Conservation (phyloP, 1,139 yeast genomes). For the Blastobotrys serpentis region DNA sequence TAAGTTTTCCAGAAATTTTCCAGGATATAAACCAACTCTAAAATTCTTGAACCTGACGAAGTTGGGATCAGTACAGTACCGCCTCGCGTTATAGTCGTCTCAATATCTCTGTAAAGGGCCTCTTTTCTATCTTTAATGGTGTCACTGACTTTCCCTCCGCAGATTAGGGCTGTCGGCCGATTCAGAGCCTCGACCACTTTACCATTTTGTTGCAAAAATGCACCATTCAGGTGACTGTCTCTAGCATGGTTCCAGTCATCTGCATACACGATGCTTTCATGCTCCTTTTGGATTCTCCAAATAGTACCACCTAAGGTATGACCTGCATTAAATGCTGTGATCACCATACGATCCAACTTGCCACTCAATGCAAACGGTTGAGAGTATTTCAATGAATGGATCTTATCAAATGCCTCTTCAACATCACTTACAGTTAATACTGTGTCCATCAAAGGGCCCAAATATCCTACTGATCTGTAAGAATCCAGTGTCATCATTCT, state of each 20-base stretch:
- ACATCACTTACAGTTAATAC: constrained; percentile 69
- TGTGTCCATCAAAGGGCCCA: constrained; percentile 68
- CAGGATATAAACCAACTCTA: constrained; percentile 72
- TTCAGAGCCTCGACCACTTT: constrained; percentile 61
- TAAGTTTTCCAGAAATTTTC: constrained; percentile 59
- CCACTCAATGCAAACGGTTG: constrained; percentile 55
- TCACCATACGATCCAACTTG: constrained; percentile 58
- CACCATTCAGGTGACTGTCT: constrained; percentile 84
- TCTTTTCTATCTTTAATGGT: constrained; percentile 68
- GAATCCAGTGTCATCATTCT: constrained; percentile 79
- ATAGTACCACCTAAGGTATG: constrained; percentile 90
- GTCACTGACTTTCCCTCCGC: constrained; percentile 66
- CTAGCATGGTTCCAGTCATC: constrained; percentile 95
- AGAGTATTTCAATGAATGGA: constrained; percentile 69
- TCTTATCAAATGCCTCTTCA: constrained; percentile 72
- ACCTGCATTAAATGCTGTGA: constrained; percentile 90
- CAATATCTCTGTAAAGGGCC: constrained; percentile 55
- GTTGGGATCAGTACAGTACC: constrained; percentile 86
- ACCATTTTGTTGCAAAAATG: constrained; percentile 54
- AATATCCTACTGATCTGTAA: constrained; percentile 66
- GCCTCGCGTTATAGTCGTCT: constrained; percentile 61
- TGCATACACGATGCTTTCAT: constrained; percentile 81
- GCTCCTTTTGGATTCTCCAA: constrained; percentile 74
- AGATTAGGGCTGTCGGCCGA: constrained; percentile 82
- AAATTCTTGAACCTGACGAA: constrained; percentile 75